Evolutionary conservation across 2,329 filamentous ascomycete genomes (phyloP), one percentile per base, ranked within the genome.

Genomic region (Periconia digitata): DNA sequence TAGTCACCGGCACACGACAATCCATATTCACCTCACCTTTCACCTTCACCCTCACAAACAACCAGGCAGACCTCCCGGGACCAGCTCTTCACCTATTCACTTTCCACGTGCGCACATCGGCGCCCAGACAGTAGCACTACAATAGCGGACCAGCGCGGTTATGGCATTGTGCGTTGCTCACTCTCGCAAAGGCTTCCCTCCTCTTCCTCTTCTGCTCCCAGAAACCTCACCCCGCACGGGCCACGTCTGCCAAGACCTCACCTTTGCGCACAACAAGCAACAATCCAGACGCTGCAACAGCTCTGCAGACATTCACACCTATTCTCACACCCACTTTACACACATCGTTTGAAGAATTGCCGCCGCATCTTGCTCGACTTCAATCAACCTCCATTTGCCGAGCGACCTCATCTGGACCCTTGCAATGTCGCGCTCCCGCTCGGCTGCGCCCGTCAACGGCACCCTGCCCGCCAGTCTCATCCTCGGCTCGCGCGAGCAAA

Each of bases 401-500:
- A 32, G n/a, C 27, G n/a, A 15, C 27, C 27, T 32, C 27, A 32
- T 10, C 10, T n/a, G n/a, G 4, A 32, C 27, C 27, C 27, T 15
- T 4, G 27, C 27, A 32, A 43, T 43, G 41, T 8, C 41, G 10
- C 17, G 24, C 17, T 17, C 7, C 8, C 27, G 27, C 41, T 27
- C 22, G 18, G 24, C 34, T 3, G 13, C 20, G n/a, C 17, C 21
- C 13, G 20, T 22, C 12, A 27, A 20, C 6, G 27, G 27, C 27
- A 32, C 27, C 7, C 27, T 52, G 12, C 46, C 50, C 1, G 64
- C 63, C 12, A 58, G 54, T 39, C 46, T 59, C 20, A 60, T 67
- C 23, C 47, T 67, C 27, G 44, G 61, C 22, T 48, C 55, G 8
- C 53, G 57, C 22, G 60, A 66, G 29, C 46, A 62, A n/a, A 65